Conservation (phyloP, 371 early-diverging fungal species). For the Parasitella parasitica region DNA sequence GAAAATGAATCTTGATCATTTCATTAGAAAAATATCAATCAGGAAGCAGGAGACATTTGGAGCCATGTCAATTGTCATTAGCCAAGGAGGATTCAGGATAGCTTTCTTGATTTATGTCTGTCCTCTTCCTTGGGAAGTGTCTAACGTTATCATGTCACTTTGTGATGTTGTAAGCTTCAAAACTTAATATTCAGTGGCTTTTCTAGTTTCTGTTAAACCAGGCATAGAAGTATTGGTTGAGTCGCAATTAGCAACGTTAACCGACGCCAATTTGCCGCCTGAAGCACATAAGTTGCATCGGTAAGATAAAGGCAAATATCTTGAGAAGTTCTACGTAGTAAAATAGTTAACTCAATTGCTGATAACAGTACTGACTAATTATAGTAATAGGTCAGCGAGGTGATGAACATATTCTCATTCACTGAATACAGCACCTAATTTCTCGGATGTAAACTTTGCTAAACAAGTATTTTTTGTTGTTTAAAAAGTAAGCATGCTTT, state of each 20-base stretch:
- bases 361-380: too few relatives aligned
- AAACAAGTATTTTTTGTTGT: too few relatives aligned
- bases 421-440: too few relatives aligned
- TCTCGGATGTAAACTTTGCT: too few relatives aligned
- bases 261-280: conserved; percentile 25
- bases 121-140: conserved; percentile 42
- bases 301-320: too few relatives aligned
- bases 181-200: conserved; percentile 17
- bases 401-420: too few relatives aligned
- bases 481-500: too few relatives aligned
- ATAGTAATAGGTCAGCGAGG: too few relatives aligned
- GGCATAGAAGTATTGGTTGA: conserved; percentile 42
- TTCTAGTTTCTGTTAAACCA: conserved; percentile 27
- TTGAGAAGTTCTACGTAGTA: too few relatives aligned
- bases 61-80: conserved; percentile 37
- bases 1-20: too few relatives aligned
- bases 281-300: neutral
- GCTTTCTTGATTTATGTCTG: conserved; percentile 33
- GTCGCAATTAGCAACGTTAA: conserved; percentile 36
- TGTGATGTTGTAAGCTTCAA: conserved; percentile 11
- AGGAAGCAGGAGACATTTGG: conserved; percentile 15
- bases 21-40: neutral
- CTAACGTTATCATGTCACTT: conserved; percentile 29
- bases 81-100: conserved; percentile 39
- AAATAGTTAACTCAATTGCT: too few relatives aligned